phyloP scores from a whole-genome alignment of 352 stramenopile species.

The Thraustotheca clavata region DNA sequence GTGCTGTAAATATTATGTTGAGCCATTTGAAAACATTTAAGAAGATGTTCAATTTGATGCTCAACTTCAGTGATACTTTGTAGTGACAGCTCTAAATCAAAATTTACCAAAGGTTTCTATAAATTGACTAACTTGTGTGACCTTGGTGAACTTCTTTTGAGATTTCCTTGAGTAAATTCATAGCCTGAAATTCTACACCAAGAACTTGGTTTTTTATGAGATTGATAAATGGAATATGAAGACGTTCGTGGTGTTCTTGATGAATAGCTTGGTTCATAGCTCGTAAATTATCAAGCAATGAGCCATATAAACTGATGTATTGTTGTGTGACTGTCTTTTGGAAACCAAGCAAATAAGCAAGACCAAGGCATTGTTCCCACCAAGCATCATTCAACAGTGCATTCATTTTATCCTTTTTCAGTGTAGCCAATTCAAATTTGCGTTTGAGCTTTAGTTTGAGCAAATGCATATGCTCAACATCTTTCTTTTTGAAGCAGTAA shows the following conservation, averaged over 20 bases:
- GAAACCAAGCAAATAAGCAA: slow-evolving; percentile 58
- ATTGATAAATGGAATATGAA: slow-evolving; percentile 74
- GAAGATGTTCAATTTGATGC: slow-evolving; percentile 51
- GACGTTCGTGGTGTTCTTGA: slow-evolving; percentile 58
- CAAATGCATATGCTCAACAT: slow-evolving; percentile 77
- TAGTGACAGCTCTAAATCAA: slow-evolving; percentile 36
- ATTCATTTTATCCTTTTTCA: slow-evolving; percentile 44
- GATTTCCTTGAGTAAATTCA: slow-evolving; percentile 63
- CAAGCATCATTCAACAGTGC: slow-evolving; percentile 55
- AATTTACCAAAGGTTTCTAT: neutral
- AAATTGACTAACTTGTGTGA: slow-evolving; percentile 30
- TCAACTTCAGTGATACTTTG: slow-evolving; percentile 36
- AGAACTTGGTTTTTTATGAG: slow-evolving; percentile 70
- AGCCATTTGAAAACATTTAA: slow-evolving; percentile 46
- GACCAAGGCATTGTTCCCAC: slow-evolving; percentile 73
- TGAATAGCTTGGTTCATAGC: slow-evolving; percentile 74
- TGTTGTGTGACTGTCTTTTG: slow-evolving; percentile 58
- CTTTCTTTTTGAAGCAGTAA: slow-evolving; percentile 85
- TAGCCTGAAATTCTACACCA: slow-evolving; percentile 55
- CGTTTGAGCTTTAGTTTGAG: slow-evolving; percentile 55
- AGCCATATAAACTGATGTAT: slow-evolving; percentile 54
- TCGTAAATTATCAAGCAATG: slow-evolving; percentile 48
- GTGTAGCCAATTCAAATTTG: slow-evolving; percentile 49
- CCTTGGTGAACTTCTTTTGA: slow-evolving; percentile 46
- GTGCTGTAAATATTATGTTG: slow-evolving; percentile 46